phyloP scores from a whole-genome alignment of 345 rosid species.

The Salix brachista region DNA sequence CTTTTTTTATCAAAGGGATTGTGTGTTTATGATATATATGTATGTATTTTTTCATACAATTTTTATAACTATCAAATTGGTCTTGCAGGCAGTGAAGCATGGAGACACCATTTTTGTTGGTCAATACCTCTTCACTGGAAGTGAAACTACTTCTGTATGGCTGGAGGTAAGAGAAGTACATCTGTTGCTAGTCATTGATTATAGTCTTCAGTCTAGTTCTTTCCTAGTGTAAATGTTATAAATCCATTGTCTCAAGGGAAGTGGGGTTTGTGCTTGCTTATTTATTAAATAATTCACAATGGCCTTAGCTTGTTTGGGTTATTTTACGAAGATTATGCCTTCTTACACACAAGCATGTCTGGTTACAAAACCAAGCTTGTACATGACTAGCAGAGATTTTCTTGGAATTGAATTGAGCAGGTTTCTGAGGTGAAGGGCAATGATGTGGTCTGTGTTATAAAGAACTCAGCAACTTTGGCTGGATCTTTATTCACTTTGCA shows the following conservation, averaged over 20 bases:
- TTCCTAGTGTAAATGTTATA: too few relatives aligned
- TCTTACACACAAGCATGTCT: neutral
- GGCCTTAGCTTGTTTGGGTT: neutral
- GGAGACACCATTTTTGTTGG: conserved; percentile 96
- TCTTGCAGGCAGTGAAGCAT: conserved; percentile 71
- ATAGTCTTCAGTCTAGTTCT: neutral
- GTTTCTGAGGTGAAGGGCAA: conserved; percentile 76
- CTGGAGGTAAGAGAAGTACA: conserved; percentile 59
- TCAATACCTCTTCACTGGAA: conserved; percentile 91
- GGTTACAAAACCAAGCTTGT: neutral
- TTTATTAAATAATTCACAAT: neutral
- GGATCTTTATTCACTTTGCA: conserved; percentile 88
- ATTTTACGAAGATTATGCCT: neutral
- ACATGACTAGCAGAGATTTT: conserved; percentile 1
- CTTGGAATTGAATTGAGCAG: conserved; percentile 31
- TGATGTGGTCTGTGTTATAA: conserved; percentile 78
- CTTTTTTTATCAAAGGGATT: neutral
- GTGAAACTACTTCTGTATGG: conserved; percentile 98
- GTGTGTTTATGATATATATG: neutral
- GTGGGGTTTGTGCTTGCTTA: neutral
- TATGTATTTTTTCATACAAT: neutral
- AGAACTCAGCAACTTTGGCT: conserved; percentile 83
- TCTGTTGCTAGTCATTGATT: neutral
- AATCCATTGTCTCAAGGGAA: neutral
- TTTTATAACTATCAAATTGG: conserved; percentile 13